Evolutionary conservation across 225 moss, liverwort and hornwort species (phyloP), one percentile per base, ranked within the genome.

Genomic region (Sphagnum tenellum): DNA sequence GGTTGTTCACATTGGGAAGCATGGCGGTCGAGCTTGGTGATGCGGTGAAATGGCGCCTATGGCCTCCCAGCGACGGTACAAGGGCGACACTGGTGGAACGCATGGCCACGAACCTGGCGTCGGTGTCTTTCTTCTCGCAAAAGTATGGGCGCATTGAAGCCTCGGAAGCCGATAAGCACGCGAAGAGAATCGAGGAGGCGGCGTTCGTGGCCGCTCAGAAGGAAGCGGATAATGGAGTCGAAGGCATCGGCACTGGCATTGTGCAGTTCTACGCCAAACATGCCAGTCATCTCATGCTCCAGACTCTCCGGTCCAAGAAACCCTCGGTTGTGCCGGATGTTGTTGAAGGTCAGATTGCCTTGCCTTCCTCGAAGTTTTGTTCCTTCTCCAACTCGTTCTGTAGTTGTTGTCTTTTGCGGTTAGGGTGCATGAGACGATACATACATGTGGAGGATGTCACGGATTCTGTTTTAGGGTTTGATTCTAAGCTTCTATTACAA

Each of bases 11-110:
- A 29, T 0, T 29, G 29, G 29, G 29, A 29, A 29, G 29, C 29
- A 29, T 29, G 29, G 29, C 29, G 29, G 29, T 29, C 29, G 29
- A 29, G 29, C 0, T 29, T 29, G 29, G 29, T 1, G 29, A 29
- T 29, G 29, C 29, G 29, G 29, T 29, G 29, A 29, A 29, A 29
- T 29, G 29, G 29, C 29, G 29, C 81, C 66, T 96, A 64, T 96
- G 96, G 96, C 96, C 96, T 29, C 92, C 96, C 12, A 92, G 88
- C 55, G 80, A 80, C 44, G 81, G 65, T 3, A 96, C 96, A 1
- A 69, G 96, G 45, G 85, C 79, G 67, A 73, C 89, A 10, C 86
- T 96, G 79, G 88, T 86, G n/a, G 92, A 89, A 68, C 89, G 88
- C 66, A 96, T 96, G 90, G 83, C 88, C 58, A 64, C 67, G 45